Base-by-base conservation (phyloP, 352 stramenopile species). In the Globisporangium okanoganense region DNA sequence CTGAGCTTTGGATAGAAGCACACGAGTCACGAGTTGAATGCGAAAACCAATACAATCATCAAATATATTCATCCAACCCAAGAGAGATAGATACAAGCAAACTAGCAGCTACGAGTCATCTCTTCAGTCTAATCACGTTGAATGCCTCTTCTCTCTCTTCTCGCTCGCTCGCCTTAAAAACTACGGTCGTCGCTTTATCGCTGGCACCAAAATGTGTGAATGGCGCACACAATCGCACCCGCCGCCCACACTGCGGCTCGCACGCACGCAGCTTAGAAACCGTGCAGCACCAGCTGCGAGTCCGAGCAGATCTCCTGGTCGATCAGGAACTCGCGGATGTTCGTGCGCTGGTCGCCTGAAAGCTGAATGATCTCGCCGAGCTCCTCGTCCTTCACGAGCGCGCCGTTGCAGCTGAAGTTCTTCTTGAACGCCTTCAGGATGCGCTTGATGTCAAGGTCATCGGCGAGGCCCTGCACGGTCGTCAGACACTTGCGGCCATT, bases 371-470 rank as follows among this genome's bases (percentile, higher is more conserved):
- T 97, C 73, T 99, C 97, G 55, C 95, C 91, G 33, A 96, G 77
- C 67, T 99, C 97, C 56, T 98, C 88, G 76, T 99, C 97, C 69
- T 99, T 98, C 54, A 98, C 95, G 40, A 99, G 96, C 57, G 96
- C 96, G 58, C 98, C 98, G 83, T 99, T 99, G 84, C 98, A 99
- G 73, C 90, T 98, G 73, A 99, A 99, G 79, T 99, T 99, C 86
- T 99, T 99, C 90, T 99, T 99, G 74, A 99, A 99, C 50, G 97
- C 97, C 81, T 99, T 99, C 66, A 98, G 95, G 79, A 99, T 99
- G 56, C 96, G 87, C 85, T 99, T 99, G 54, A 99, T 82, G 72
- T 99, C 97, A 62, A 99, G 83, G 81, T 99, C 97, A 61, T 99
- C 92, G 1, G 97, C 96, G 56, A 99, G 84, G 36, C 97, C 97